Percentiles rank a stretch among this genome's conserved stretches.
phyloP scores from a whole-genome alignment of 352 stramenopile species.

The Hyaloperonospora arabidopsidis region DNA sequence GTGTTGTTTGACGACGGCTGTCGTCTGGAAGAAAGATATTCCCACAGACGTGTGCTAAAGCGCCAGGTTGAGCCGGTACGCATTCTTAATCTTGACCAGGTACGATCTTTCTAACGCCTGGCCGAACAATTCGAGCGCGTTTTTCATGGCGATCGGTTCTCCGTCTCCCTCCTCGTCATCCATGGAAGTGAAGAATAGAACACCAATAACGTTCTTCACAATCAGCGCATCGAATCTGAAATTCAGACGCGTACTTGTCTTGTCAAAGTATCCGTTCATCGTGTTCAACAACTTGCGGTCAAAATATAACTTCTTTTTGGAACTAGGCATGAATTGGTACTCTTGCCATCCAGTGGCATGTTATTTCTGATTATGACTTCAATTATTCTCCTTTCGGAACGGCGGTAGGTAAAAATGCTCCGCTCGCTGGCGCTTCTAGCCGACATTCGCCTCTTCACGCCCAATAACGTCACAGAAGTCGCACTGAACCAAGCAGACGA shows the following conservation, averaged over 20 bases:
- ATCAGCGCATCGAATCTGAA: no score
- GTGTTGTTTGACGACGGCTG: no score
- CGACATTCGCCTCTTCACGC: no score
- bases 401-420: no score
- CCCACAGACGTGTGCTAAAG: no score
- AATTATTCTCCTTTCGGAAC: not conserved
- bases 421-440: no score
- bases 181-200: not conserved
- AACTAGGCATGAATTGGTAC: no score
- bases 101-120: not conserved
- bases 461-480: not conserved
- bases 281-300: no score
- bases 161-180: not conserved
- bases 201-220: not conserved
- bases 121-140: not conserved
- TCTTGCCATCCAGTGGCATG: not conserved
- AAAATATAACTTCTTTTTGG: not conserved
- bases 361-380: not conserved
- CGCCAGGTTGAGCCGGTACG: no score
- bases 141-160: not conserved
- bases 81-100: not conserved
- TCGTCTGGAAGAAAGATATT: no score
- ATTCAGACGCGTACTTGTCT: no score
- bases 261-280: not conserved
- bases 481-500: not conserved